These are phyloP conservation scores for Comarum palustre DNA, from an alignment of 306 rosid genomes.

Conservation along the genomic window DNA sequence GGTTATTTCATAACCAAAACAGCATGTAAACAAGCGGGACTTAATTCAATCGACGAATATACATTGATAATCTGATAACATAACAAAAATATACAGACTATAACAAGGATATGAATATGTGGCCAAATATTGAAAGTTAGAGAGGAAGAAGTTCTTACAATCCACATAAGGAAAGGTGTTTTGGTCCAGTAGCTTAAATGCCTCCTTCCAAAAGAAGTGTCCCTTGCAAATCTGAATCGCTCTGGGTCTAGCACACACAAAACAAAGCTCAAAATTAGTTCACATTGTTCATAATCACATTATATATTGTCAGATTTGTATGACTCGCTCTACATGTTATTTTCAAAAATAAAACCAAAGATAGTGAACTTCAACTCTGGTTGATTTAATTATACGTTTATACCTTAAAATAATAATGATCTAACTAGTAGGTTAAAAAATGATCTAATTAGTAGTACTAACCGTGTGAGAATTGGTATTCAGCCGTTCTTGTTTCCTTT, in stretches of 20 bases:
- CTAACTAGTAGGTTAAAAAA: background rate
- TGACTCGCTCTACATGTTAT: background rate
- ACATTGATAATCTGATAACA: too few relatives aligned
- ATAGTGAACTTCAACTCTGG: background rate
- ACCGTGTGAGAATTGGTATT: conserved; percentile 87
- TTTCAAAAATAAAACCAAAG: background rate
- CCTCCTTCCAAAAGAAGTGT: conserved; percentile 90
- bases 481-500: conserved; percentile 65
- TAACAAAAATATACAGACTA: too few relatives aligned
- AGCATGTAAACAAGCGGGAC: background rate
- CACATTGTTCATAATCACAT: background rate
- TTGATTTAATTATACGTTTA: background rate
- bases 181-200: conserved; percentile 76
- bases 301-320: background rate
- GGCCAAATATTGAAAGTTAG: too few relatives aligned
- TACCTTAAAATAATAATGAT: background rate
- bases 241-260: conserved; percentile 59
- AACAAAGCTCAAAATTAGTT: background rate
- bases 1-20: background rate
- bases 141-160: conserved; percentile 42
- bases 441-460: conserved; percentile 8
- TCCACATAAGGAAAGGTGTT: conserved; percentile 68
- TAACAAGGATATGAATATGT: too few relatives aligned
- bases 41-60: background rate
- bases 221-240: conserved; percentile 80